Conservation (phyloP, 495 filamentous ascomycete species). For the Gamarada debralockiae region DNA sequence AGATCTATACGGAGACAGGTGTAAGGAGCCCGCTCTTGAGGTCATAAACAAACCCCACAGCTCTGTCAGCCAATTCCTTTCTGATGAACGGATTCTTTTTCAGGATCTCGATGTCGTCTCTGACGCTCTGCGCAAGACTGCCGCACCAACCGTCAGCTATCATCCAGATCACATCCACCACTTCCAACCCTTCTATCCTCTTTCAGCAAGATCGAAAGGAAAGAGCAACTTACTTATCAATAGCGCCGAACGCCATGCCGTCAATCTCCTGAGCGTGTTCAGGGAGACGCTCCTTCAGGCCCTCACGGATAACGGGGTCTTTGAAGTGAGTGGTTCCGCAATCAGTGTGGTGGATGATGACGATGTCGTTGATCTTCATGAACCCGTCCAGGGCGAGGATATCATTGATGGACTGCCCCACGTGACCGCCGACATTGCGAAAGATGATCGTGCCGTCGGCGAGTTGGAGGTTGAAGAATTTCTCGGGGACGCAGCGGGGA, state of each 20-base stretch:
- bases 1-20: too few species aligned
- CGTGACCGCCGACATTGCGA: slow-evolving; percentile 25
- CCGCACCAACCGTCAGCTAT: too few species aligned
- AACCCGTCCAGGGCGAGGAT: slow-evolving; percentile 22
- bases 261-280: slow-evolving; percentile 3
- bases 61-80: slow-evolving; percentile 13
- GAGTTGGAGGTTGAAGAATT: slow-evolving; percentile 18
- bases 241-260: slow-evolving; percentile 5
- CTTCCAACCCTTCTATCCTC: too few species aligned
- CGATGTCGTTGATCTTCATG: slow-evolving; percentile 18
- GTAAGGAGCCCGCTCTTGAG: slow-evolving; percentile 19
- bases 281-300: slow-evolving; percentile 6
- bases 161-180: too few species aligned
- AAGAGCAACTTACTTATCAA: slow-evolving; percentile 1
- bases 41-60: slow-evolving; percentile 18
- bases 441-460: slow-evolving; percentile 18
- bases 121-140: slow-evolving; percentile 19
- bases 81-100: slow-evolving; percentile 12
- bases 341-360: slow-evolving; percentile 26
- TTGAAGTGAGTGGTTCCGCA: slow-evolving; percentile 10
- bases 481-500: slow-evolving; percentile 25
- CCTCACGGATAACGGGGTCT: slow-evolving; percentile 1
- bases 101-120: slow-evolving; percentile 17
- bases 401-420: slow-evolving; percentile 20
- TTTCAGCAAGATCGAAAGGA: too few species aligned